Conservation (phyloP, 371 early-diverging fungal genomes). For the Mortierella sp. region DNA sequence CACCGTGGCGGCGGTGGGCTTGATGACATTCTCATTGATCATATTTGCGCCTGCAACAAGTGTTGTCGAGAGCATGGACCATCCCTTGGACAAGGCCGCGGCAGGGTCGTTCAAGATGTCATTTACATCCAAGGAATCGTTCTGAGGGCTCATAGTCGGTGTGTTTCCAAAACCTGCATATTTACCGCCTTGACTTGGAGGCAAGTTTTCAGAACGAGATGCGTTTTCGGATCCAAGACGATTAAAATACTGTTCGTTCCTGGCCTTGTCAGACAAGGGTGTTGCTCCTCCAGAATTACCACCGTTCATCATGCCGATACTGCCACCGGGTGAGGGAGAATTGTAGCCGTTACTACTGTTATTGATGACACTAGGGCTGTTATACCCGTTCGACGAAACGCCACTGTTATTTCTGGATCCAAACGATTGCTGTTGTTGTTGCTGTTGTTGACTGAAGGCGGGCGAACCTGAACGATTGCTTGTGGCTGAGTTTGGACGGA, state of each 20-base stretch:
- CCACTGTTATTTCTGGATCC: slow-evolving; percentile 19
- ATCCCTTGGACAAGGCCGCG: slow-evolving; percentile 85
- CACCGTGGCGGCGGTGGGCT: slow-evolving; percentile 86
- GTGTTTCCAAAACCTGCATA: slow-evolving; percentile 89
- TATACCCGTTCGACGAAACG: slow-evolving; percentile 31
- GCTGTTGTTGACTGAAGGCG: slow-evolving; percentile 25
- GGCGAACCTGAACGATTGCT: slow-evolving; percentile 52
- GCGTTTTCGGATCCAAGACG: slow-evolving; percentile 69
- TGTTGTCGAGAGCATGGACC: slow-evolving; percentile 76
- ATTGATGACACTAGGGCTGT: slow-evolving; percentile 14
- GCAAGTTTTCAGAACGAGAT: slow-evolving; percentile 76
- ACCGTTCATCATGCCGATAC: slow-evolving; percentile 15
- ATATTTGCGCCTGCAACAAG: slow-evolving; percentile 78
- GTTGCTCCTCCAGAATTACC: slow-evolving; percentile 10
- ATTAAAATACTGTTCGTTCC: slow-evolving; percentile 81
- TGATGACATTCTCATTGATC: slow-evolving; percentile 83
- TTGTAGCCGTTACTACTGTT: slow-evolving; percentile 18
- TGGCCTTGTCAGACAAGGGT: slow-evolving; percentile 58
- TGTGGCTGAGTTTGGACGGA: slow-evolving; percentile 41
- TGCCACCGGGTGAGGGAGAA: slow-evolving; percentile 44
- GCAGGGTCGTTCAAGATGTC: slow-evolving; percentile 88
- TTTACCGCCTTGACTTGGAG: slow-evolving; percentile 94
- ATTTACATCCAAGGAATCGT: slow-evolving; percentile 61
- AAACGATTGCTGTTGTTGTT: slow-evolving; percentile 8
- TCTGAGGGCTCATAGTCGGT: slow-evolving; percentile 38